These are phyloP conservation scores for Fusarium pseudocircinatum DNA, from an alignment of 2,329 filamentous ascomycete species.

Conservation along the genomic window DNA sequence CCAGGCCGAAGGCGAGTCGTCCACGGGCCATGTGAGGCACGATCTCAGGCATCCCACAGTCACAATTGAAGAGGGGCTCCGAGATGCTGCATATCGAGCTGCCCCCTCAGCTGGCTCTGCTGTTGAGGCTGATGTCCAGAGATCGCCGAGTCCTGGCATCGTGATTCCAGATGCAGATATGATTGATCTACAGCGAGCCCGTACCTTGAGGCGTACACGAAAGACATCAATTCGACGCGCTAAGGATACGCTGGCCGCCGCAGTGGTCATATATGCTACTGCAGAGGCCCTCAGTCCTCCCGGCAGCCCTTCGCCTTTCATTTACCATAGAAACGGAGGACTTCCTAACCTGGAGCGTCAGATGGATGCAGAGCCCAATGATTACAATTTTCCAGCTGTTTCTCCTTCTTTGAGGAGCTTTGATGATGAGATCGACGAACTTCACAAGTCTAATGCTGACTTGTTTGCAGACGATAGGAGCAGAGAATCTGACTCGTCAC, in stretches of 20 bases:
- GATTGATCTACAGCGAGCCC: constrained; percentile 53
- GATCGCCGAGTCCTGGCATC: constrained; percentile 58
- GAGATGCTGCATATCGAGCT: constrained; percentile 27
- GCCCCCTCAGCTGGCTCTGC: neutral
- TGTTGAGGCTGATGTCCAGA: constrained; percentile 28
- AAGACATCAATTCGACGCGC: constrained; percentile 57
- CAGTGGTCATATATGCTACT: constrained; percentile 63
- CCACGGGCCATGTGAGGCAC: constrained; percentile 16
- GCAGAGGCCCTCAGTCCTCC: constrained; percentile 58
- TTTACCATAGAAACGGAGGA: constrained; percentile 39
- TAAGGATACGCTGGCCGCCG: constrained; percentile 64
- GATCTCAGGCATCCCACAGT: constrained; percentile 28
- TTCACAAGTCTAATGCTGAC: constrained; percentile 63
- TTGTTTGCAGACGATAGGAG: constrained; percentile 63
- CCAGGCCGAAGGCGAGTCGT: constrained; percentile 23
- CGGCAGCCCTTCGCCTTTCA: constrained; percentile 45
- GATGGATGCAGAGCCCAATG: constrained; percentile 38
- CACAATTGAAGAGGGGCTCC: constrained; percentile 18
- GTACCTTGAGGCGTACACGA: constrained; percentile 57
- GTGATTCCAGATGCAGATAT: constrained; percentile 55
- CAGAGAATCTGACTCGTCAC: constrained; percentile 50
- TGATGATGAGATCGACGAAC: constrained; percentile 52
- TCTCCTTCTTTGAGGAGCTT: constrained; percentile 46
- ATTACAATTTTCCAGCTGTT: constrained; percentile 48
- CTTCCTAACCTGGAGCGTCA: constrained; percentile 42